A percentile compares a stretch with the other conserved stretches of the same genome.
These are phyloP conservation scores for Lentinula aciculospora DNA, from an alignment of 768 basidiomycete species.

Conservation along the genomic window DNA sequence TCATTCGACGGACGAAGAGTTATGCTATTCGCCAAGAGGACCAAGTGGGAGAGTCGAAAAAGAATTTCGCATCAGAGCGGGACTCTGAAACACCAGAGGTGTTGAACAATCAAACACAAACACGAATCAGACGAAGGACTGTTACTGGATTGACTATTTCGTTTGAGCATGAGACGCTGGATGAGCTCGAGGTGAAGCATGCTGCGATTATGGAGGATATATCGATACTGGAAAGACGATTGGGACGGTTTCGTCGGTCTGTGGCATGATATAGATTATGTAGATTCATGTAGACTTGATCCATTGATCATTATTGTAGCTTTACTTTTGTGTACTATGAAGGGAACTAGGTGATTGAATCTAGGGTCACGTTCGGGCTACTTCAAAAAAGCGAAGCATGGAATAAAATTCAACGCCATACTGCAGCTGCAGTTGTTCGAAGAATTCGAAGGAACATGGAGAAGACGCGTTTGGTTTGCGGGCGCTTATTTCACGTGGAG, in stretches of 20 bases:
- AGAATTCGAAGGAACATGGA: too few relatives aligned
- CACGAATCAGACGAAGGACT: neutral
- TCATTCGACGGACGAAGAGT: neutral
- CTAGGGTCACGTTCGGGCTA: too few relatives aligned
- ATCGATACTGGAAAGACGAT: conserved; percentile 32
- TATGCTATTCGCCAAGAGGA: too few relatives aligned
- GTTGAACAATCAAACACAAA: neutral
- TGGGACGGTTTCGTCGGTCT: conserved; percentile 13
- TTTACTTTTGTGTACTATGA: too few relatives aligned
- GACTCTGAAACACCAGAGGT: neutral
- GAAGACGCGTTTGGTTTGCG: too few relatives aligned
- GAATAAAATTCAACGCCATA: too few relatives aligned
- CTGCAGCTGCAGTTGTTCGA: too few relatives aligned
- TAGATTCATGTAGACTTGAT: too few relatives aligned
- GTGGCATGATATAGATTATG: neutral
- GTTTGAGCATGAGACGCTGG: conserved; percentile 20
- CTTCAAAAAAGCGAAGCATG: too few relatives aligned
- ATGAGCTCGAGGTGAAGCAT: conserved; percentile 37
- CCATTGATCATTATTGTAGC: too few relatives aligned
- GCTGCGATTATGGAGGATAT: conserved; percentile 39
- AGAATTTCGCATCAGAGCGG: neutral
- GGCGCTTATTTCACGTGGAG: too few relatives aligned
- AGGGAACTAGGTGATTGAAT: too few relatives aligned
- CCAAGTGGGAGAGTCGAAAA: neutral
- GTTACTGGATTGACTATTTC: conserved; percentile 6